Evolutionary conservation across 192 early-diverging fungal genomes (phyloP), one percentile per base, ranked within the genome.

Genomic region (Gamsiella multidivaricata): DNA sequence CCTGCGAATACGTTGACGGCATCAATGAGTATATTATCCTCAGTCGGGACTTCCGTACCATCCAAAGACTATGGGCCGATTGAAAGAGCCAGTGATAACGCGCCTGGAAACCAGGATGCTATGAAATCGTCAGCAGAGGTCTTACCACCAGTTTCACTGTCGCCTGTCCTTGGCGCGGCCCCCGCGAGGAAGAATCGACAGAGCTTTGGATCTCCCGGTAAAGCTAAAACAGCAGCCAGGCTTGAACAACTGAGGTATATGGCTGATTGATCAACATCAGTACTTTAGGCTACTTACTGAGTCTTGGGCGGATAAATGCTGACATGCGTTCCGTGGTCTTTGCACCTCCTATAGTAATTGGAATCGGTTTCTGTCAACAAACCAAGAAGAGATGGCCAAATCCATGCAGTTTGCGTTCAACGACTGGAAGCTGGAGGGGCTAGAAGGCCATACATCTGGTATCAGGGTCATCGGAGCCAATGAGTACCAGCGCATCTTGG

Each of bases 331-430:
- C 10, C 22, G 0, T 15, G 23, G 23, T 42, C 15, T 64, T 28
- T 52, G 23, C 49, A 45, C 15, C 12, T 31, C 22, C 3, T 56
- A 28, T 53, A 88, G 87, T 36, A 89, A 89, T 39, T 89, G 88
- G 88, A 87, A 84, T 62, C 68, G 88, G 34, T 89, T 84, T 42
- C 54, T 89, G 55, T 89, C 86, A 0, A 89, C 88, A 18, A 89
- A 89, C 63, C 85, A 62, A 82, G 86, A 89, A 62, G 88, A 89
- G 65, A 89, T 89, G 88, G 85, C 88, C 2, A 89, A 89, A 31
- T 82, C 81, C 3, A 83, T 89, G 86, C 88, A 89, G 45, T 89
- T 89, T 75, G 83, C 84, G 2, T 89, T 89, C 42, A 89, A 89
- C 39, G 88, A 89, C 46, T 65, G 87, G 36, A 89, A 89, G 42